Evolutionary conservation across 495 filamentous ascomycete genomes (phyloP), one percentile per base, ranked within the genome.

Genomic region (Terfezia claveryi): DNA sequence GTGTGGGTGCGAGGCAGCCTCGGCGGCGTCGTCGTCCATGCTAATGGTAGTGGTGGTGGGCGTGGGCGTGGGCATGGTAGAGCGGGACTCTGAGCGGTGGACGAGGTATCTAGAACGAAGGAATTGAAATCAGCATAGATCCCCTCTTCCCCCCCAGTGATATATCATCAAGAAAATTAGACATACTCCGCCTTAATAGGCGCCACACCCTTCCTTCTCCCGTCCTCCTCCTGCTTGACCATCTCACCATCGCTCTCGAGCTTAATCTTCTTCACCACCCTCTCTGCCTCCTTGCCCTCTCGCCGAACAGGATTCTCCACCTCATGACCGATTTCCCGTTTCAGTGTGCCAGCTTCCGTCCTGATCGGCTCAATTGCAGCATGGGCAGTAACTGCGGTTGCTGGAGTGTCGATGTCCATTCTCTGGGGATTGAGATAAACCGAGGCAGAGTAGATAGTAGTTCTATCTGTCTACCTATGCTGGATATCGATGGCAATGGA

Each of bases 161-260:
- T 54, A 27, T 56, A 52, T 51, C 54, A 61, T 50, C 56, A 61
- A 55, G 27, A 52, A 46, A 37, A 38, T 38, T 37, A 32, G 52
- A 68, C 77, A 66, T 68, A 94, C 84, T 95, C 88, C 56, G 76
- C 62, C 67, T 94, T 94, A 62, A 98, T 80, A 1, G 79, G 76
- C 37, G 86, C 86, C 56, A 89, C 73, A 36, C 88, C 41, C 41
- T 46, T 46, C 8, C 8, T 46, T 5, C 41, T 14, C 41, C 17
- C 41, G 8, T 20, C 41, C 4, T 46, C 89, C 63, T 77, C 76
- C 49, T 72, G 55, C 58, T 73, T 67, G 70, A 76, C 60, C 64
- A 68, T 57, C 58, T 61, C 38, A 59, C 62, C 62, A 64, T 61
- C 53, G 38, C 9, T 36, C 57, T 66, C 56, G 17, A 57, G 54